Evolutionary conservation across 2,329 filamentous ascomycete genomes (phyloP), one percentile per base, ranked within the genome.

Genomic region (Fusarium palustre): DNA sequence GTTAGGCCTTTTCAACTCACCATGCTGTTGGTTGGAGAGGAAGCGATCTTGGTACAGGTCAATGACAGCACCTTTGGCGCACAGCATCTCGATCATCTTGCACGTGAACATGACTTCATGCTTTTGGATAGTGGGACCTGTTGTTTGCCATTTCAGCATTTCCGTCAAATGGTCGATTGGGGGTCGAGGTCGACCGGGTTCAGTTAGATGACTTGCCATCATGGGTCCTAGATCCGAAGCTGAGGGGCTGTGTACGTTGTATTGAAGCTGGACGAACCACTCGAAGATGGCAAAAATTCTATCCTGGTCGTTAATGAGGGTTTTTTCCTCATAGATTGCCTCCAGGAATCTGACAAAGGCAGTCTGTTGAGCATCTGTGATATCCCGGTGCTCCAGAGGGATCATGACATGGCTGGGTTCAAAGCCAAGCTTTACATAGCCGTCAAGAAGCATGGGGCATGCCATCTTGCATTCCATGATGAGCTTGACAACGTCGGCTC

Each of bases 11-110:
- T 57, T 57, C 7, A 18, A 15, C 5, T 20, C 16, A 7, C 18
- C 16, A 8, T 6, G 3, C 4, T 18, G 11, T 9, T 16, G 7
- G 20, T 42, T n/a, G 4, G 49, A 0, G 4, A 10, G 8, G 39
- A 68, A 68, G 2, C 59, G 48, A 38, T 55, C 38, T 9, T 68
- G 59, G 12, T 64, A 34, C 4, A 68, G 49, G 16, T 68, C 64
- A n/a, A 68, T 25, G 6, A 65, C 34, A n/a, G 45, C 36, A 3
- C 59, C 65, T 2, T 42, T 54, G 3, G 18, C 36, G 16, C 64
- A 64, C 0, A 59, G 11, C 12, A 55, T 46, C 3, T 34, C 39
- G 5, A 52, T 50, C 43, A 68, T 60, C 4, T 33, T 10, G 11
- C 34, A 50, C 10, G 24, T 28, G 8, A 58, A 12, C 1, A 3